Evolutionary conservation across 73 alveolate genomes (phyloP).

Genomic region (Halteria grandinella): DNA sequence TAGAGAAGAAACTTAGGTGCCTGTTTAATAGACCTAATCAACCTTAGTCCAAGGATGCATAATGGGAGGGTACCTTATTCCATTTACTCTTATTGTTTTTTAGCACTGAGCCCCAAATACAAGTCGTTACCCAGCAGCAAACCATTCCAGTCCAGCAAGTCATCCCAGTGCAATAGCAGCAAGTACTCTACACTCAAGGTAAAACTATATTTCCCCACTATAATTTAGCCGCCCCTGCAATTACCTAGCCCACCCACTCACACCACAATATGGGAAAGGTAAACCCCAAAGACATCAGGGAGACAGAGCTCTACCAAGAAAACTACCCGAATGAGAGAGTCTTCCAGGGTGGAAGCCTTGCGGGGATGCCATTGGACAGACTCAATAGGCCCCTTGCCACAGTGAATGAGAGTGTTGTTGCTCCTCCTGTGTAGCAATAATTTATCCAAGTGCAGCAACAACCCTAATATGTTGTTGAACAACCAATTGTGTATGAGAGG

Average conservation of each 20-base stretch:
- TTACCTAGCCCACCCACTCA: not conserved
- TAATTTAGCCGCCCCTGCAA: not conserved
- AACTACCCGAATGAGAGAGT: conserved; percentile 7
- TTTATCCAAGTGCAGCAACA: not conserved
- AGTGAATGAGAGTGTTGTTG: too few relatives aligned
- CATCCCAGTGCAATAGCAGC: not conserved
- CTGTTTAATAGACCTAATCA: too few relatives aligned
- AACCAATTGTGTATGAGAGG: not conserved
- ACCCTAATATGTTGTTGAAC: not conserved
- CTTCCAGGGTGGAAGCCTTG: conserved; percentile 16
- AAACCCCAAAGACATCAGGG: conserved; percentile 32
- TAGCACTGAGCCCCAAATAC: not conserved
- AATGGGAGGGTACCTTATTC: too few relatives aligned
- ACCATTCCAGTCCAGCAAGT: not conserved
- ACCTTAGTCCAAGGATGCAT: too few relatives aligned
- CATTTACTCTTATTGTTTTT: too few relatives aligned
- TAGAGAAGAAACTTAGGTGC: too few relatives aligned
- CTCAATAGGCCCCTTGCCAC: not conserved
- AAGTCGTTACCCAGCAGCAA: not conserved
- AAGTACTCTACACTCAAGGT: not conserved
- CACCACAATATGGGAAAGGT: not conserved
- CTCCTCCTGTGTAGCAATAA: too few relatives aligned
- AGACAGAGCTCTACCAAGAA: conserved; percentile 16
- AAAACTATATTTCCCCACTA: not conserved
- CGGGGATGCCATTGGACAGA: conserved; percentile 21